These are phyloP conservation scores for Skeletonema marinoi DNA, from an alignment of 108 stramenopile genomes.

Conservation along the genomic window DNA sequence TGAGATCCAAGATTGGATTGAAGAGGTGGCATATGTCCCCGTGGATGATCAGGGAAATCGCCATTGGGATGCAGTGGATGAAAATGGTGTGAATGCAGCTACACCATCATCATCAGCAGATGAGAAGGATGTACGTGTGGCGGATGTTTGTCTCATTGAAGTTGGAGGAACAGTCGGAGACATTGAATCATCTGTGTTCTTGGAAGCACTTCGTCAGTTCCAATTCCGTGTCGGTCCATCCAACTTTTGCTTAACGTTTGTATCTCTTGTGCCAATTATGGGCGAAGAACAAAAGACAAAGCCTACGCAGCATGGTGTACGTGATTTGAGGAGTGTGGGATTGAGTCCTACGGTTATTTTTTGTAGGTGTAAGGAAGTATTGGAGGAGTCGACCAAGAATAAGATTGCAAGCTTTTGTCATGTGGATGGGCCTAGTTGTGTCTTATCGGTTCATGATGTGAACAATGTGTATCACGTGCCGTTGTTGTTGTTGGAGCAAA, in stretches of 20 bases:
- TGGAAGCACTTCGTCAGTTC: constrained; percentile 98
- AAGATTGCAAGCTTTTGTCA: constrained; percentile 98
- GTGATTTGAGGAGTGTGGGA: constrained; percentile 93
- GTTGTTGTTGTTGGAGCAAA: constrained; percentile 90
- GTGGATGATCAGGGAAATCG: constrained; percentile 50
- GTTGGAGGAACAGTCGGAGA: constrained; percentile 99
- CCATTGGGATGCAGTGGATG: constrained; percentile 37
- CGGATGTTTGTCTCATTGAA: constrained; percentile 98
- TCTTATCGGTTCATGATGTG: constrained; percentile 97
- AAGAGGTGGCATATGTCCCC: constrained; percentile 78
- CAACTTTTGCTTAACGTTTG: constrained; percentile 95
- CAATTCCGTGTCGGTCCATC: constrained; percentile 96
- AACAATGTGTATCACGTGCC: constrained; percentile 99
- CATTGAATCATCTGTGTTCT: constrained; percentile 93
- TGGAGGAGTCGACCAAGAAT: constrained; percentile 79
- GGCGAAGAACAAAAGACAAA: constrained; percentile 99
- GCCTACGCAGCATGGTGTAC: constrained; percentile 99
- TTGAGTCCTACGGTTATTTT: constrained; percentile 94
- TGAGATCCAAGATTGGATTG: constrained; percentile 92
- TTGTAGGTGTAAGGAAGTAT: constrained; percentile 86
- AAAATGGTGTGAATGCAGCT: background rate
- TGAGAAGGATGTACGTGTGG: constrained; percentile 37
- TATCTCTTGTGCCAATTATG: constrained; percentile 95
- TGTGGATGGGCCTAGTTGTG: constrained; percentile 78
- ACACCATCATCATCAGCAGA: background rate